Evolutionary conservation across 2,329 filamentous ascomycete genomes (phyloP), one percentile per base, ranked within the genome.

Genomic region (Talaromyces sp.): DNA sequence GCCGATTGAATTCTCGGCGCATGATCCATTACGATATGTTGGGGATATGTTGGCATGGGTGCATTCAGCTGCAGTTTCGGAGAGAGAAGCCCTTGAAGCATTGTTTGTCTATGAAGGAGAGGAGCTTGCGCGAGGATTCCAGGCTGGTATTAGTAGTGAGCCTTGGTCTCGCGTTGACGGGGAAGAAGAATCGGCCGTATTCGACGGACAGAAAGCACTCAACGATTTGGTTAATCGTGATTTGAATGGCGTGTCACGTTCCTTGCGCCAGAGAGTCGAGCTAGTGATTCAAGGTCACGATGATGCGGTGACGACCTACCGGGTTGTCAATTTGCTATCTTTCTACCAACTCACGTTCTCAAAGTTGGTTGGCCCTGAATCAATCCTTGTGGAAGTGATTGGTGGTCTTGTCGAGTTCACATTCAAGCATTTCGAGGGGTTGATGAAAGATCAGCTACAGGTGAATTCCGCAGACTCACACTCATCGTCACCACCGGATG

Each of bases 41-140:
- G 91, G 94, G 55, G 94, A 99, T 69, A 99, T 99, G 92, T 81
- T 99, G 13, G 94, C 94, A 5, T 99, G 94, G 94, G 86, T 89
- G 5, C 94, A 99, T 71, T 96, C 94, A 0, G 89, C 92, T 2
- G 88, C 93, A 0, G 94, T 99, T 1, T 95, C 93, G 33, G 94
- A 99, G 73, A 84, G 89, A 54, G 94, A 99, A 73, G 91, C 92
- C 0, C 80, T 99, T 5, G 93, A 97, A 71, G 85, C 91, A 1
- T 78, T 99, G 0, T 99, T 99, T 69, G 87, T 97, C 41, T 88
- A 89, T 0, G 92, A 97, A 62, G 92, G 89, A 2, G 89, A 94
- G 62, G 91, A 96, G 66, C 89, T 97, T 58, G 88, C 88, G 25
- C 89, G 86, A 63, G 90, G 88, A 0, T 86, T 97, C 25, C 85